Conservation (phyloP, 2,329 filamentous ascomycete species). For the Thelonectria olida region DNA sequence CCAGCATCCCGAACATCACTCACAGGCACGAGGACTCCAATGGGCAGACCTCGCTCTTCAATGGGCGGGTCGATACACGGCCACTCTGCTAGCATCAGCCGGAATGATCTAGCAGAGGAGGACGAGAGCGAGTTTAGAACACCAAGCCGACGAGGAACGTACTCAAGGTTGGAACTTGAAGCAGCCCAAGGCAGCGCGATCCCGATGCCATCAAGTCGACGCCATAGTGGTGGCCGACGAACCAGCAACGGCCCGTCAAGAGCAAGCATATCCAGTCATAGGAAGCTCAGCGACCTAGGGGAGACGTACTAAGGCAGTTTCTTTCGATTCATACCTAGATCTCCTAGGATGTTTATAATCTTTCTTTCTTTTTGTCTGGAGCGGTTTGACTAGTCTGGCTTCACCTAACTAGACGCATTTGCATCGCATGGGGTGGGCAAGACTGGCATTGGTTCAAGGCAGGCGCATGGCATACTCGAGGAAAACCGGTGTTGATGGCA, state of each 20-base stretch:
- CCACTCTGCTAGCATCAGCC: constrained; percentile 66
- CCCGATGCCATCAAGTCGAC: constrained; percentile 54
- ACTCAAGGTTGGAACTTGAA: constrained; percentile 58
- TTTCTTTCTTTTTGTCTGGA: constrained; percentile 33
- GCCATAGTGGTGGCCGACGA: constrained; percentile 56
- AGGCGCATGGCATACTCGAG: constrained; percentile 38
- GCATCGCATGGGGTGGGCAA: constrained; percentile 34
- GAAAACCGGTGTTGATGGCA: constrained; percentile 43
- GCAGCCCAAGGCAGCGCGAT: constrained; percentile 53
- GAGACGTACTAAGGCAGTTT: constrained; percentile 59
- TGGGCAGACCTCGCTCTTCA: constrained; percentile 77
- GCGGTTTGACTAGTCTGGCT: constrained; percentile 32
- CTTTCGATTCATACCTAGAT: constrained; percentile 8
- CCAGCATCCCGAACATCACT: constrained; percentile 73
- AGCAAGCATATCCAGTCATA: constrained; percentile 45
- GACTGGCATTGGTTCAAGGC: constrained; percentile 38
- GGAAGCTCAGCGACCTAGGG: constrained; percentile 59
- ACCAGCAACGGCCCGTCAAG: constrained; percentile 51
- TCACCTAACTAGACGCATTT: constrained; percentile 31
- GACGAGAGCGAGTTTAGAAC: constrained; percentile 57
- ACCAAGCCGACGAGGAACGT: constrained; percentile 65
- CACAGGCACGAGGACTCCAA: constrained; percentile 68
- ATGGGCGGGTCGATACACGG: constrained; percentile 71
- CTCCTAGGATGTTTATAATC: constrained; percentile 26
- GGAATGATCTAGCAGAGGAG: constrained; percentile 58